phyloP scores from a whole-genome alignment of 2,329 filamentous ascomycete species.

The Clarireedia paspali region DNA sequence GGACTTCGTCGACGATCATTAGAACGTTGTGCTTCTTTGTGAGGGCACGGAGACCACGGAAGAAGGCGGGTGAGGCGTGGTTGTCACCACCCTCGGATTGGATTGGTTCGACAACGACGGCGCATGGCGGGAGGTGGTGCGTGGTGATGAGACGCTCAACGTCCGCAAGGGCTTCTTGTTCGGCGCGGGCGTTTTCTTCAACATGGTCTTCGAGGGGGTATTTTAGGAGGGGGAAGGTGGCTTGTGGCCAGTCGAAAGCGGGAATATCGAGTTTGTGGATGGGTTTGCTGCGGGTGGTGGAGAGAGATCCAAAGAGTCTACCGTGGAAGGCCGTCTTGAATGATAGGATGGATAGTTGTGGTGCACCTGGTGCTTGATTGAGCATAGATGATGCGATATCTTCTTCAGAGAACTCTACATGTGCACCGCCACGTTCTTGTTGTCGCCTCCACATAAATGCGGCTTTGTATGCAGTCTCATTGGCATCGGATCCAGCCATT shows the following conservation, averaged over 20 bases:
- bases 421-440: slow-evolving; percentile 55
- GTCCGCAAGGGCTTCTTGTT: slow-evolving; percentile 64
- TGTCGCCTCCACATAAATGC: slow-evolving; percentile 77
- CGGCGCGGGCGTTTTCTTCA: slow-evolving; percentile 63
- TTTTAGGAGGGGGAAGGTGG: slow-evolving; percentile 69
- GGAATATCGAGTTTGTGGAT: slow-evolving; percentile 85
- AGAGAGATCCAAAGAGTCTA: slow-evolving; percentile 69
- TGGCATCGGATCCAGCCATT: slow-evolving; percentile 72
- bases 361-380: slow-evolving; percentile 66
- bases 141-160: slow-evolving; percentile 64
- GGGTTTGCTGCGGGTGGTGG: slow-evolving; percentile 72
- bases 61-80: slow-evolving; percentile 72
- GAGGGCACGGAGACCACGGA: slow-evolving; percentile 64
- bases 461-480: slow-evolving; percentile 80
- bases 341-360: slow-evolving; percentile 68
- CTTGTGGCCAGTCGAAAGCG: slow-evolving; percentile 82
- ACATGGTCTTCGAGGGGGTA: slow-evolving; percentile 67
- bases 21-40: slow-evolving; percentile 63
- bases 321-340: slow-evolving; percentile 77
- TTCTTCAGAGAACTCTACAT: slow-evolving; percentile 62
- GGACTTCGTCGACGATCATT: slow-evolving; percentile 78
- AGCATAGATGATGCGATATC: slow-evolving; percentile 62
- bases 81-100: slow-evolving; percentile 82
- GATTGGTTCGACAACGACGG: slow-evolving; percentile 70
- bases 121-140: slow-evolving; percentile 61